Evolutionary conservation across 345 rosid species (phyloP), one percentile per base, ranked within the genome.

Genomic region (Limnanthes douglasii): DNA sequence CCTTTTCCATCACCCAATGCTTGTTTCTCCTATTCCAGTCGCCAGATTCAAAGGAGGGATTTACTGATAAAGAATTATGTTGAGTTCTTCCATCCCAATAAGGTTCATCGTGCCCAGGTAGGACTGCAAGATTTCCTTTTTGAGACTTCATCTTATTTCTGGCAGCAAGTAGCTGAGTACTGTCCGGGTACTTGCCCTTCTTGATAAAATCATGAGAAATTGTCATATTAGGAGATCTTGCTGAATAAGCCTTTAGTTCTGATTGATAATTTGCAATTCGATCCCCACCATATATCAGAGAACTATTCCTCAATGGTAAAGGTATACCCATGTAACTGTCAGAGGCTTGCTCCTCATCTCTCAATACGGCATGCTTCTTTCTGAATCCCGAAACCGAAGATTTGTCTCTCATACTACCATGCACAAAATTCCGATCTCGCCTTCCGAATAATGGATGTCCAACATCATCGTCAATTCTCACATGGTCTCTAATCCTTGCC

Each of bases 391-490:
- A 45, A 46, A 48, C 35, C 39, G 75, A 62, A 32, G 75, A 46
- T 53, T 62, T 79, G 17, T 54, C 68, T 26, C 41, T 34, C 31
- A 30, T 15, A 48, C 45, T 26, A 45, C 50, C 51, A 15, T 26
- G 50, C 26, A 44, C 31, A 39, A 20, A 46, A 60, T 61, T 70
- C 35, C 40, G 62, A 32, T 64, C 64, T 53, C 53, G 72, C 15
- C 59, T 61, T 46, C 75, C 79, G 66, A 69, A 77, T 31, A 76
- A 53, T 37, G 81, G 70, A 33, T 72, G 77, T 32, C 75, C 75
- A 51, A 30, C 50, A 37, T 54, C 78, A 39, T 74, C 61, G 37
- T 61, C 62, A 21, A 49, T 51, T 53, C 50, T 53, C 44, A 64
- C 54, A 38, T 34, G 67, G 53, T 75, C 74, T 49, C 67, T 78